Evolutionary conservation across 1,139 yeast species (phyloP), one percentile per base, ranked within the genome.

Genomic region (Wickerhamiella infanticola): DNA sequence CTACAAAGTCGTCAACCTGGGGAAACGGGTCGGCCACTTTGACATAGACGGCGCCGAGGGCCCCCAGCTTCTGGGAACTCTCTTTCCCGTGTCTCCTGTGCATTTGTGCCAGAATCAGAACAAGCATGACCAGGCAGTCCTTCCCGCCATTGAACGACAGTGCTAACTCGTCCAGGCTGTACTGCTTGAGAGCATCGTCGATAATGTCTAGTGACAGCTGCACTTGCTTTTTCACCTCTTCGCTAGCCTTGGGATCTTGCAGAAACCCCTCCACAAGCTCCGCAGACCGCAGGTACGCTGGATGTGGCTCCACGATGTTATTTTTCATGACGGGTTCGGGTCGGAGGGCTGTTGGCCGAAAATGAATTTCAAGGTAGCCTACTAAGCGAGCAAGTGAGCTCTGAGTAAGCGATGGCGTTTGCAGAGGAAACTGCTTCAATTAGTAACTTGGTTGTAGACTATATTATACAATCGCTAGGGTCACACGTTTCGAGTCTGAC

Each of bases 121-220:
- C 66, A 42, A 85, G 69, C 83, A 84, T 79, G 40, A 84, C 95
- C 35, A 83, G 69, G 55, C 95, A 85, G 62, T 85, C 95, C 57
- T 85, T 85, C 2, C 95, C 95, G 5, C 95, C 95, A 57, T 85
- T 85, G 62, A 81, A 85, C 4, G 93, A 80, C 5, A 85, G 66
- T 3, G 94, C 80, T 3, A 84, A 63, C 51, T 82, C 77, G 11
- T 69, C 68, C 36, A 74, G 61, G 1, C 70, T 60, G 48, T 60
- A 69, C 38, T 51, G 50, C 1, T 57, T 51, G n/a, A 69, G 54
- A 1, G 67, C 63, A 25, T 63, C 62, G 37, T 53, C 47, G 25
- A 63, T 55, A 5, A 68, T 57, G 3, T 51, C 48, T 41, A 66
- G 47, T 0, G 70, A 55, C 41, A 83, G 86, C 1, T 75, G 81